Conservation (phyloP, 2,329 filamentous ascomycete genomes). For the Diaporthe longicolla region DNA sequence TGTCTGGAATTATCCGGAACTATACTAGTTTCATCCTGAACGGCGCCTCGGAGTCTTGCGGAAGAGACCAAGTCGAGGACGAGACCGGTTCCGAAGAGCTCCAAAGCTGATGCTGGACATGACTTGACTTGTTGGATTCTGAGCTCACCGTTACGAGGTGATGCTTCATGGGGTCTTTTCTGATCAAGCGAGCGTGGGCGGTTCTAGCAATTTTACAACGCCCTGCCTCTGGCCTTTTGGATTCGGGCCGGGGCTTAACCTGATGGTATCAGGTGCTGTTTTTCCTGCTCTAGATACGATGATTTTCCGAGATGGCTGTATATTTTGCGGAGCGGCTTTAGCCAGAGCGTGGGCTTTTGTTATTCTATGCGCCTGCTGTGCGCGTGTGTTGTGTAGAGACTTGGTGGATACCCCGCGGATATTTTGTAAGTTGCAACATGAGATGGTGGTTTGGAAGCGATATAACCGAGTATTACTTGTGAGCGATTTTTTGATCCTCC, state of each 20-base stretch:
- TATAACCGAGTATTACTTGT: slow-evolving; percentile 4
- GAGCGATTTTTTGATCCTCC: slow-evolving; percentile 20
- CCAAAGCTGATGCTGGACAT: not conserved
- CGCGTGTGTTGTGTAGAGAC: slow-evolving; percentile 11
- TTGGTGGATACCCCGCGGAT: slow-evolving; percentile 31
- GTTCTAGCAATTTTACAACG: slow-evolving; percentile 16
- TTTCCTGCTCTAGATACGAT: slow-evolving; percentile 21
- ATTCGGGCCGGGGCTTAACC: not conserved
- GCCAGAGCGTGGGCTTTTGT: slow-evolving; percentile 8
- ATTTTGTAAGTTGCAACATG: slow-evolving; percentile 17
- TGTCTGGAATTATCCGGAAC: not conserved
- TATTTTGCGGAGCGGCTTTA: not conserved
- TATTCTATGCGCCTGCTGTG: slow-evolving; percentile 5
- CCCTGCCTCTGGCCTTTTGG: not conserved
- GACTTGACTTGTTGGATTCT: not conserved
- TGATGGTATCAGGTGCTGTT: not conserved
- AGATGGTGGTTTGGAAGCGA: slow-evolving; percentile 18
- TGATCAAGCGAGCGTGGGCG: slow-evolving; percentile 25
- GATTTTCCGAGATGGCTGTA: slow-evolving; percentile 15
- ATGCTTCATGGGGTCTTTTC: not conserved
- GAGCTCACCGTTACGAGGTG: not conserved
- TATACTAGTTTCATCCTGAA: not conserved
- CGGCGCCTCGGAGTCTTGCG: not conserved
- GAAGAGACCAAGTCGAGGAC: not conserved
- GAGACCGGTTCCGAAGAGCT: not conserved